Base-by-base conservation (phyloP, 176 grass and related monocot species). In the Avena sativa region DNA sequence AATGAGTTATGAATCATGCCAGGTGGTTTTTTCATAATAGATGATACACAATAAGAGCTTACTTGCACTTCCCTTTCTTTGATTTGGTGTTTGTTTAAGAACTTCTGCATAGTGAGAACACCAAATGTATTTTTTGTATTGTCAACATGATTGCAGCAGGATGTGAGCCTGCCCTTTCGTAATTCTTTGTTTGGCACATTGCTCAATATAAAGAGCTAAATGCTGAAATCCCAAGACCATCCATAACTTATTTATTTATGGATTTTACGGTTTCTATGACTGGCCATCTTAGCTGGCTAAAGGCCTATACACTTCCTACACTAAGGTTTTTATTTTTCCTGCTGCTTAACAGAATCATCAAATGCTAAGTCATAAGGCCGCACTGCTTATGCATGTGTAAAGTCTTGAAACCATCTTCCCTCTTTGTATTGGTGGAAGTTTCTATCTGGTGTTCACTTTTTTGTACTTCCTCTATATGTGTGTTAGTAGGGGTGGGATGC, bases 1-100 rank as follows among this genome's bases (percentile, higher is more conserved):
- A 84, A 79, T 25, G 56, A n/a, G 26, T 61, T 30, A 72, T 20
- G 56, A n/a, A 40, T 61, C 48, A 72, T 14, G 14, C 5, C 17
- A 21, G 51, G 28, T 21, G 3, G 2, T 73, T 79, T 80, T 78
- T 8, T 23, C 8, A 69, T 72, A 73, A 69, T 89, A 50, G 59
- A 59, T 81, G 71, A 26, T 21, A 80, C 69, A 65, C 76, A 79
- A 43, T 19, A 79, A 79, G 61, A 79, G 43, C 48, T 11, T 74
- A 55, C 72, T 79, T 79, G 64, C 23, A 63, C n/a, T 74, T 26
- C 56, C 2, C 87, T 90, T 57, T 90, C 32, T 52, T 87, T 9
- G 51, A n/a, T 83, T 63, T 90, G 17, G 25, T 66, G 5, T 87
- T 67, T 43, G 12, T 83, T 62, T 51, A 9, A 49, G 66, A 83